A percentile compares a stretch with the other conserved stretches of the same genome.
phyloP scores from a whole-genome alignment of 352 stramenopile species.

The Pythium aquatile region DNA sequence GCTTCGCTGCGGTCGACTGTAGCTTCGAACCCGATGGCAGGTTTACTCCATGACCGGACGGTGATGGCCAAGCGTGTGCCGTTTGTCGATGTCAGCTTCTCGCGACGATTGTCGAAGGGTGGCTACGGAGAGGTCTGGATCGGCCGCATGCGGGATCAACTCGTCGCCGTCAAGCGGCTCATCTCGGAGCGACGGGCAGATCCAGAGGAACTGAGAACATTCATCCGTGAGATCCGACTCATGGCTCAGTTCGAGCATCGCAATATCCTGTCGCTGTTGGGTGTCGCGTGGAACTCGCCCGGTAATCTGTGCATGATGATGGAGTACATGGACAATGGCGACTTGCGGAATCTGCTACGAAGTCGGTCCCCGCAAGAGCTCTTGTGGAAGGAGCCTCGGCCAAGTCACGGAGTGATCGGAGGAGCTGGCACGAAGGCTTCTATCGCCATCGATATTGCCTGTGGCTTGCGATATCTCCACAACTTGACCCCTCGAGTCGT shows the following conservation, averaged over 20 bases:
- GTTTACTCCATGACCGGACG: slow-evolving; percentile 28
- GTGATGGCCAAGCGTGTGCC: slow-evolving; percentile 36
- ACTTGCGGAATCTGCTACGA: slow-evolving; percentile 26
- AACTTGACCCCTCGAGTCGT: slow-evolving; percentile 19
- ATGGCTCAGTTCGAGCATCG: slow-evolving; percentile 38
- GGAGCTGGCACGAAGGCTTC: slow-evolving; percentile 15
- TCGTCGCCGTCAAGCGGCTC: slow-evolving; percentile 50
- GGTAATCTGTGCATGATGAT: slow-evolving; percentile 30
- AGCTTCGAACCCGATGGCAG: slow-evolving; percentile 11
- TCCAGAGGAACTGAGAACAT: slow-evolving; percentile 8
- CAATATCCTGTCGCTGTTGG: slow-evolving; percentile 39
- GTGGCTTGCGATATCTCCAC: slow-evolving; percentile 32
- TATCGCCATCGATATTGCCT: slow-evolving; percentile 30
- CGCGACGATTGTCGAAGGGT: slow-evolving; percentile 37
- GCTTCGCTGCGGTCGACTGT: not conserved
- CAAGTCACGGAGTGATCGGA: not conserved
- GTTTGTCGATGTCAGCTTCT: slow-evolving; percentile 36
- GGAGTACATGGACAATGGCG: slow-evolving; percentile 31
- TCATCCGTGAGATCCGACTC: slow-evolving; percentile 39
- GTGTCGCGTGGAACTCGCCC: slow-evolving; percentile 34
- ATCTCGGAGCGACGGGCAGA: slow-evolving; percentile 22
- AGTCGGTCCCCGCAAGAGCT: not conserved
- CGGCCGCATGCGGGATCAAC: slow-evolving; percentile 31
- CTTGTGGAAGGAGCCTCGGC: slow-evolving; percentile 9
- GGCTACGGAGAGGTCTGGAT: slow-evolving; percentile 56